Conservation (phyloP, 2,329 filamentous ascomycete genomes). For the Polychaeton citri region DNA sequence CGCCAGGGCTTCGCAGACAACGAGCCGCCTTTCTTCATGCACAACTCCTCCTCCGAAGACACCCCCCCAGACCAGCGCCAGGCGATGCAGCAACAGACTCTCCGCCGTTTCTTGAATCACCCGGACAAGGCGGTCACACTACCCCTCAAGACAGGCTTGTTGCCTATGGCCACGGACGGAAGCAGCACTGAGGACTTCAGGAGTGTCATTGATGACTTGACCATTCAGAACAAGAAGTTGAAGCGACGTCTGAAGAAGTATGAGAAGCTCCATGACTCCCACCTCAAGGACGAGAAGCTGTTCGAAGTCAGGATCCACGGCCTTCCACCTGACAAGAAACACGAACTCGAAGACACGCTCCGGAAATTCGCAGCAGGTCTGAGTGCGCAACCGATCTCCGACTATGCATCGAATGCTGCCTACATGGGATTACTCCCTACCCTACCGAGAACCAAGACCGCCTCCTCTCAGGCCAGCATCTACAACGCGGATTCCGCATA, state of each 20-base stretch:
- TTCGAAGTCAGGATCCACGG: slow-evolving; percentile 75
- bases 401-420: slow-evolving; percentile 10
- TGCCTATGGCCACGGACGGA: slow-evolving; percentile 29
- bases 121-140: slow-evolving; percentile 7
- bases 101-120: slow-evolving; percentile 5
- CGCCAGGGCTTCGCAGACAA: slow-evolving; percentile 28
- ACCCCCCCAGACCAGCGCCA: slow-evolving; percentile 24
- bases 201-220: slow-evolving; percentile 77
- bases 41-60: slow-evolving; percentile 25
- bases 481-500: slow-evolving; percentile 42
- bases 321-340: slow-evolving; percentile 57
- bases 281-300: slow-evolving; percentile 60
- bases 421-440: slow-evolving; percentile 27
- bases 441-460: slow-evolving; percentile 36
- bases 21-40: slow-evolving; percentile 29
- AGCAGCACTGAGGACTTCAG: slow-evolving; percentile 63
- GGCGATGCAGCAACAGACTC: slow-evolving; percentile 4
- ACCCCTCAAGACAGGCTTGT: slow-evolving; percentile 21
- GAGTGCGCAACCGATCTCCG: slow-evolving; percentile 35
- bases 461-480: slow-evolving; percentile 43
- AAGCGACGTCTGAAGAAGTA: slow-evolving; percentile 61
- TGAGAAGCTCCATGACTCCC: slow-evolving; percentile 51
- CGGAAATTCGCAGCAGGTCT: slow-evolving; percentile 56
- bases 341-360: slow-evolving; percentile 61
- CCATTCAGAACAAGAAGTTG: slow-evolving; percentile 67